Evolutionary conservation across 2,329 filamentous ascomycete genomes (phyloP), one percentile per base, ranked within the genome.

Genomic region (Plectosphaerella sp.): DNA sequence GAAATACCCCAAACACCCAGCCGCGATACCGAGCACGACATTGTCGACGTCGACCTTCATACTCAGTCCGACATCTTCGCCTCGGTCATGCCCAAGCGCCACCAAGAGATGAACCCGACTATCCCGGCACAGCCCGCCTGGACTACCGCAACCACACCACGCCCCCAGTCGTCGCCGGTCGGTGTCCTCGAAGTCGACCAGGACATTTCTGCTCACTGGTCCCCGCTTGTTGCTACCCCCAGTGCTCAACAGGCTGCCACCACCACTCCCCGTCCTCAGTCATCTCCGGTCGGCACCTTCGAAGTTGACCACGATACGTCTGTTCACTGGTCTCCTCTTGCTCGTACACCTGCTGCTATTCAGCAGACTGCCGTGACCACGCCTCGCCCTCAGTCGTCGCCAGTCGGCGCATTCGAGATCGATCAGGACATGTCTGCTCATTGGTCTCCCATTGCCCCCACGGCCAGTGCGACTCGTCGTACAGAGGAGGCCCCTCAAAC

Each of bases 1-100:
- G 8, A 33, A 33, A 33, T 7, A 9, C 28, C 28, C 28, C 28
- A 33, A 12, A 33, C 28, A 2, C 28, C 28, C 8, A 33, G 28
- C 28, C 28, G 28, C 28, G 28, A 33, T 2, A 39, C 4, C 16
- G 37, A 43, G 39, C 37, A 45, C n/a, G 41, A 43, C 12, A 20
- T 49, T 35, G 22, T 49, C 25, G 48, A 49, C 24, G 39, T 49
- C n/a, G 48, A 49, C 25, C 24, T 49, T 15, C 22, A 49, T 39
- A 33, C 42, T 15, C n/a, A 43, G 39, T 20, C 48, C 5, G 48
- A 49, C 24, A 49, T 49, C 7, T 49, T 49, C 18, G 37, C 48
- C 4, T 49, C 48, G 6, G 39, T 39, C 12, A 20, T 43, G 41
- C 16, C 41, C 16, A 43, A 43, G 41, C 41, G 41, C 11, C 41